Percentiles rank a stretch among this genome's conserved stretches.
phyloP scores from a whole-genome alignment of 306 rosid species.

The Dryas drummondii region DNA sequence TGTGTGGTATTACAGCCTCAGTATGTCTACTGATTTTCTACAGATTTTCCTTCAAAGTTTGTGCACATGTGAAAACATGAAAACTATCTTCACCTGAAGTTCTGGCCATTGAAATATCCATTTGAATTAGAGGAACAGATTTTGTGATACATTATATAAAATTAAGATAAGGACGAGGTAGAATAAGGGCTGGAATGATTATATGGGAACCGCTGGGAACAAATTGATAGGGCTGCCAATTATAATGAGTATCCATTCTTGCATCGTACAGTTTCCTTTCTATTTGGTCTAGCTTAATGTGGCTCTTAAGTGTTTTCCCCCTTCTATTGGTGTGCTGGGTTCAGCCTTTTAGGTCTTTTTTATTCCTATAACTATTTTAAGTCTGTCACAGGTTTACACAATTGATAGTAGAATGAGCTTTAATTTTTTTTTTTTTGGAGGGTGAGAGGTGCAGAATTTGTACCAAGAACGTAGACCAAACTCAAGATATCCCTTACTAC shows the following conservation, averaged over 20 bases:
- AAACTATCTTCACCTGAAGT: background rate
- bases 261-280: background rate
- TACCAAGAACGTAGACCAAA: background rate
- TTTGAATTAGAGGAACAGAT: background rate
- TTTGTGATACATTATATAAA: background rate
- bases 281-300: background rate
- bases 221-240: background rate
- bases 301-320: background rate
- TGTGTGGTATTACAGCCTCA: slow-evolving; percentile 88
- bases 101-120: background rate
- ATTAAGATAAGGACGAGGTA: background rate
- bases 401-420: too few relatives aligned
- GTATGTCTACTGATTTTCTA: slow-evolving; percentile 43
- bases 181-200: background rate
- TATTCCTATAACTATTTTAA: background rate
- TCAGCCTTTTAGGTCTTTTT: background rate
- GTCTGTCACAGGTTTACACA: background rate
- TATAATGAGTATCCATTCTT: background rate
- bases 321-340: background rate
- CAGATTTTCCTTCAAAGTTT: background rate
- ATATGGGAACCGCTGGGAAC: background rate
- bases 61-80: background rate
- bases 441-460: background rate
- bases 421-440: background rate
- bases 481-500: background rate